Base-by-base conservation (phyloP, 352 stramenopile species). In the Hyaloperonospora brassicae region DNA sequence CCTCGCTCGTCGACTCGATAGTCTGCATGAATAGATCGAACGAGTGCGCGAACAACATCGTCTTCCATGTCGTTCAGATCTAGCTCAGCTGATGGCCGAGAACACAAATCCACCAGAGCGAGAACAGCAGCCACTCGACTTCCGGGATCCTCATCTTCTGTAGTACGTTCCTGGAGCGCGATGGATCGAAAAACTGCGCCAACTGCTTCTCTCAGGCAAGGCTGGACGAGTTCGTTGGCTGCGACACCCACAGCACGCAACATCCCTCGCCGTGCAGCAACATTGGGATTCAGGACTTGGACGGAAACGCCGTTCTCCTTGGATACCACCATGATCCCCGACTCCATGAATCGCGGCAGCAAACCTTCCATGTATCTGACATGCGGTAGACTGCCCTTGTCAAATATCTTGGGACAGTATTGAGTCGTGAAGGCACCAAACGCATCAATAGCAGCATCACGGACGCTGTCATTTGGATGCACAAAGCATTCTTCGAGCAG, bases 1-100 rank as follows among this genome's bases (percentile, higher is more conserved):
- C 97, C 97, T 40, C 97, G 84, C 70, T 98, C 95, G 72, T 99
- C 96, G 9, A 95, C 84, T 22, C 84, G 92, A 65, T 99, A 99
- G 70, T 99, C 97, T 45, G 88, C 68, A 43, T 95, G 72, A 9
- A 95, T 84, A 52, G 81, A 87, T 21, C 59, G 50, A 13, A 98
- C 60, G 1, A 98, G 73, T 31, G 91, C 73, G 11, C 78, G 59
- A 13, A 97, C 80, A 3, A 98, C 80, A 10, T 48, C 40, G 17
- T 78, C 65, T 50, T 87, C 76, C 46, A 73, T 67, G 13, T 48
- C 41, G n/a, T 58, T 31, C n/a, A 82, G 23, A 51, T 73, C 41
- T 68, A 79, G 35, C 62, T 86, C 49, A 79, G 57, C 52, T 56
- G 39, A 43, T 43, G 47, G 62, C 66, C 81, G 68, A 59, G 83